Conservation (phyloP, 2,329 filamentous ascomycete species). For the Nemania sp. region DNA sequence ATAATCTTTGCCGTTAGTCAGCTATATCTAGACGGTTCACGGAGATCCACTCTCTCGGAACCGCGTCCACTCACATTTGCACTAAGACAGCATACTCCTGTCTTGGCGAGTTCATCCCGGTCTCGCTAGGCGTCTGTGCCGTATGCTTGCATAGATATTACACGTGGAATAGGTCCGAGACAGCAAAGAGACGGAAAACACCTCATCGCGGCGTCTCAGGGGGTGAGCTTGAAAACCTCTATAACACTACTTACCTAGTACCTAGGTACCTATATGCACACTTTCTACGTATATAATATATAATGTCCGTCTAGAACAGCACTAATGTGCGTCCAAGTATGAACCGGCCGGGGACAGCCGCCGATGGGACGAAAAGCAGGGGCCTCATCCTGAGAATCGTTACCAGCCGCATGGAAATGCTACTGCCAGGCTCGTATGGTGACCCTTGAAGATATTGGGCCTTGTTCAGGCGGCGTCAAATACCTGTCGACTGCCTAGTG, state of each 20-base stretch:
- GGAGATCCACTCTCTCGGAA: constrained; percentile 18
- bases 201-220: background rate
- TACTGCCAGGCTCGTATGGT: too few species aligned
- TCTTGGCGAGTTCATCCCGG: constrained; percentile 15
- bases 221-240: background rate
- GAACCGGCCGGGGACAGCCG: background rate
- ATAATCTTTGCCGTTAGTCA: background rate
- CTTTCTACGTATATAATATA: too few species aligned
- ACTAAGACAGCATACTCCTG: background rate
- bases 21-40: background rate
- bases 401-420: too few species aligned
- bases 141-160: background rate
- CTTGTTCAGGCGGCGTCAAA: too few species aligned
- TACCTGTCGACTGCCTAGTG: too few species aligned
- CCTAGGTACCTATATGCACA: too few species aligned
- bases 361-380: background rate
- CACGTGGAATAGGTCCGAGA: constrained; percentile 7
- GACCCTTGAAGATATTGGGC: background rate
- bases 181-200: background rate
- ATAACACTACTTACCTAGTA: too few species aligned
- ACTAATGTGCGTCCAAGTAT: background rate
- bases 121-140: constrained; percentile 20
- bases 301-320: too few species aligned
- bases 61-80: background rate
- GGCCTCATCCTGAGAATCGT: background rate